Percentiles rank a stretch among this genome's conserved stretches.
These are phyloP conservation scores for Cephalotrichum gorgonifer DNA, from an alignment of 2,329 filamentous ascomycete genomes.

Conservation along the genomic window DNA sequence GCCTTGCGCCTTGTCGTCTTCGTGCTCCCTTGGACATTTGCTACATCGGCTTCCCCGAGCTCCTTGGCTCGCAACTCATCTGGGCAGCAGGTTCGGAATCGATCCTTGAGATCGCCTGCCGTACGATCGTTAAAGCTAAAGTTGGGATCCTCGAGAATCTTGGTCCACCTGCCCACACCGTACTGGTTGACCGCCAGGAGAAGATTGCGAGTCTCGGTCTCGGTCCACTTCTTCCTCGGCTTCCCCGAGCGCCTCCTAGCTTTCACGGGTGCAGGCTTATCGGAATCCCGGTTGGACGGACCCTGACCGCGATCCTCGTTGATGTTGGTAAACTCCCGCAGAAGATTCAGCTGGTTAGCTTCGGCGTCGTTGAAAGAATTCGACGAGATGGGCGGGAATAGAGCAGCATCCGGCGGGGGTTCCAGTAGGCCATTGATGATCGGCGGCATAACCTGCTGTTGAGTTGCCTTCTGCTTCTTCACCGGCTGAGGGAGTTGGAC, in stretches of 20 bases:
- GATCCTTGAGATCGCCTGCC: conserved; percentile 54
- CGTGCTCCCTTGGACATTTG: not conserved
- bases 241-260: conserved; percentile 44
- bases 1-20: conserved; percentile 22
- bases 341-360: conserved; percentile 26
- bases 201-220: conserved; percentile 53
- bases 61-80: conserved; percentile 37
- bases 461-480: conserved; percentile 52
- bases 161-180: conserved; percentile 56
- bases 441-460: conserved; percentile 47
- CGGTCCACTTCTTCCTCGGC: conserved; percentile 52
- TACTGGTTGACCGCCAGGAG: conserved; percentile 51
- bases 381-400: conserved; percentile 55
- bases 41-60: conserved; percentile 3
- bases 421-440: conserved; percentile 56
- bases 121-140: conserved; percentile 52
- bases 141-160: conserved; percentile 49
- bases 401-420: conserved; percentile 47
- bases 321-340: conserved; percentile 29
- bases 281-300: not conserved
- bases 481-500: conserved; percentile 53
- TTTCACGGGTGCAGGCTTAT: conserved; percentile 17
- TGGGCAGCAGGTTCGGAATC: conserved; percentile 56
- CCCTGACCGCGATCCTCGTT: conserved; percentile 13
- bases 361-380: conserved; percentile 41